These are phyloP conservation scores for Backusella australiensis DNA, from an alignment of 192 early-diverging fungal genomes.

Conservation along the genomic window DNA sequence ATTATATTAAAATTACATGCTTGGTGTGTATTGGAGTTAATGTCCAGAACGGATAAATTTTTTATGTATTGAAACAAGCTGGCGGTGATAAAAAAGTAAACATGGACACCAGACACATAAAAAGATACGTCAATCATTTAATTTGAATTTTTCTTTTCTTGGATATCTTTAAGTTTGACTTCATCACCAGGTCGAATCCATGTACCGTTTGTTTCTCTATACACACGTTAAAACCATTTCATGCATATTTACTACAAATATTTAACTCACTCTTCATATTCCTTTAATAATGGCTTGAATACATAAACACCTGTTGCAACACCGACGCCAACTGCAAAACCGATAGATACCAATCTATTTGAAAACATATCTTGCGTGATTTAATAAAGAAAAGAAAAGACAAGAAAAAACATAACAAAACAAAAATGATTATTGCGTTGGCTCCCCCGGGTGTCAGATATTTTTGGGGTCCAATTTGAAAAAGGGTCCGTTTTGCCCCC, in stretches of 20 bases:
- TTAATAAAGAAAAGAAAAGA: background rate
- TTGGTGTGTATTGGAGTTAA: no score
- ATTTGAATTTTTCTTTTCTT: slow-evolving; percentile 8
- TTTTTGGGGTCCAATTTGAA: no score
- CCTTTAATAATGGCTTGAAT: slow-evolving; percentile 30
- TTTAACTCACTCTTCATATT: slow-evolving; percentile 34
- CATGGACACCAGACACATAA: no score
- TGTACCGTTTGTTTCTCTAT: slow-evolving; percentile 34
- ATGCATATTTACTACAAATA: background rate
- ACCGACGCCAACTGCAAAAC: slow-evolving; percentile 23
- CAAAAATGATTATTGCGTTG: background rate
- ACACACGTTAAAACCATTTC: background rate
- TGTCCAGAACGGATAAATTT: background rate
- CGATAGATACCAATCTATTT: slow-evolving; percentile 12
- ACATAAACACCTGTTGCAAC: slow-evolving; percentile 36
- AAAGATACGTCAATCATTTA: background rate
- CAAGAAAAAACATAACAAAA: slow-evolving; percentile 3
- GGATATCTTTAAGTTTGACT: slow-evolving; percentile 12
- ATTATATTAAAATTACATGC: no score
- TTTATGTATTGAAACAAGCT: background rate
- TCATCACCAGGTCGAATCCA: slow-evolving; percentile 30
- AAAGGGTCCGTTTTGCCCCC: no score
- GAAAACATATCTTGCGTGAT: slow-evolving; percentile 2
- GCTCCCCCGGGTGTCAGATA: no score
- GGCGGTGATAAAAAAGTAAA: no score